phyloP scores from a whole-genome alignment of 495 filamentous ascomycete genomes.

The Daldinia loculata region DNA sequence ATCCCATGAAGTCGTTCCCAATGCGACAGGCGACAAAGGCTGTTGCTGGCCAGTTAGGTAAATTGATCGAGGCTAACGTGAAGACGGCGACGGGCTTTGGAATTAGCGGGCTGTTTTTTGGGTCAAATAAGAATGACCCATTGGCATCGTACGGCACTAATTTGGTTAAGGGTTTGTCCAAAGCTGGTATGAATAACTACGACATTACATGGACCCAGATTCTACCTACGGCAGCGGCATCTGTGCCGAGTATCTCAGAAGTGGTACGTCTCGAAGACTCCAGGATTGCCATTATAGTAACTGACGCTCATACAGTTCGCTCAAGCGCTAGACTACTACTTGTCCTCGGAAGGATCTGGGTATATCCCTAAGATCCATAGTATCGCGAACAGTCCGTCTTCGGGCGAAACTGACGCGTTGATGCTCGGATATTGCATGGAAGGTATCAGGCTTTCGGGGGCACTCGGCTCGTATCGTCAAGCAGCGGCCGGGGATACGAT shows the following conservation, averaged over 20 bases:
- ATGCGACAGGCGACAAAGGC: conserved; percentile 69
- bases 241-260: conserved; percentile 75
- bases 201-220: conserved; percentile 81
- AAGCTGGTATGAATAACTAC: conserved; percentile 67
- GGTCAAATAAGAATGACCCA: conserved; percentile 57
- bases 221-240: conserved; percentile 53
- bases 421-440: conserved; percentile 64
- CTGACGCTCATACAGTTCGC: conserved; percentile 60
- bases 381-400: conserved; percentile 53
- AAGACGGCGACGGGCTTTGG: conserved; percentile 68
- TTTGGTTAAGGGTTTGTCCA: conserved; percentile 73
- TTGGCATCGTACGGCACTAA: conserved; percentile 73
- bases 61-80: conserved; percentile 58
- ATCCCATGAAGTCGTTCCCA: conserved; percentile 62
- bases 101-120: conserved; percentile 61
- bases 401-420: conserved; percentile 47
- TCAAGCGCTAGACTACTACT: conserved; percentile 82
- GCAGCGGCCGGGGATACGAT: conserved; percentile 57
- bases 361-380: conserved; percentile 68
- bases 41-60: conserved; percentile 62
- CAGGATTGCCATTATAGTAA: not conserved
- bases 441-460: conserved; percentile 58
- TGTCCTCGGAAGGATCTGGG: conserved; percentile 60
- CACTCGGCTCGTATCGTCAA: conserved; percentile 62
- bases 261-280: conserved; percentile 50